These are phyloP conservation scores for Fusarium poae DNA, from an alignment of 2,329 filamentous ascomycete species.

Conservation along the genomic window DNA sequence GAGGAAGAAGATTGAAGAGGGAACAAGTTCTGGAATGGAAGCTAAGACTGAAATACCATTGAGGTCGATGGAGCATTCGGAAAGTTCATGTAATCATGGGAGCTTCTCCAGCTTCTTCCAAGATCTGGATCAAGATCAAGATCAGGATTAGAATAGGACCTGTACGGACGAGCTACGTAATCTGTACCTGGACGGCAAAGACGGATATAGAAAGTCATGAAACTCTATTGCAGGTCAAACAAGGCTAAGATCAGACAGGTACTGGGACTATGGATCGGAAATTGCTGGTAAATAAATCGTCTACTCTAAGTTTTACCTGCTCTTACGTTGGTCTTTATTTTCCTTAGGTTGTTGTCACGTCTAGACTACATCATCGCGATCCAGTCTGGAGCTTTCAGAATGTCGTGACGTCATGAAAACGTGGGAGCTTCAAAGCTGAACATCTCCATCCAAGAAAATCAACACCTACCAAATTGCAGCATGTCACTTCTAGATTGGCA, in stretches of 20 bases:
- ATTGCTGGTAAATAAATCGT: conserved; percentile 2
- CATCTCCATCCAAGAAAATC: neutral
- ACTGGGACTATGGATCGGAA: conserved; percentile 10
- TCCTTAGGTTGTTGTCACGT: conserved; percentile 34
- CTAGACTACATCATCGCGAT: conserved; percentile 45
- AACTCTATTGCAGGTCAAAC: conserved; percentile 30
- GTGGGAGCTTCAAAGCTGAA: conserved; percentile 7
- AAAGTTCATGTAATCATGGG: conserved; percentile 20
- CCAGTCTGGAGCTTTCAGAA: conserved; percentile 11
- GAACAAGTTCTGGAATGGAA: conserved; percentile 5
- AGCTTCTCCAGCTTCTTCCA: conserved; percentile 25
- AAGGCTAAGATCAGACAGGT: neutral
- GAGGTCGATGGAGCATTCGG: conserved; percentile 21
- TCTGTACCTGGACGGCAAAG: conserved; percentile 19
- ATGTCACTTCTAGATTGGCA: neutral
- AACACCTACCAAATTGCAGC: neutral
- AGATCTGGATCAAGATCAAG: conserved; percentile 19
- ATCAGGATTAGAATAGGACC: neutral
- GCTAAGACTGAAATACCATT: conserved; percentile 20
- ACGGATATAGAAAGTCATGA: neutral
- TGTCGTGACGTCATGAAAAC: conserved; percentile 47
- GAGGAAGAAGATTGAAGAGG: neutral
- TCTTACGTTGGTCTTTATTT: neutral
- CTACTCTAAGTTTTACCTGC: conserved; percentile 11
- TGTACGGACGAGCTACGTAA: conserved; percentile 16